Evolutionary conservation across 2,329 filamentous ascomycete genomes (phyloP).

Genomic region (Cryphonectria nitschkei): DNA sequence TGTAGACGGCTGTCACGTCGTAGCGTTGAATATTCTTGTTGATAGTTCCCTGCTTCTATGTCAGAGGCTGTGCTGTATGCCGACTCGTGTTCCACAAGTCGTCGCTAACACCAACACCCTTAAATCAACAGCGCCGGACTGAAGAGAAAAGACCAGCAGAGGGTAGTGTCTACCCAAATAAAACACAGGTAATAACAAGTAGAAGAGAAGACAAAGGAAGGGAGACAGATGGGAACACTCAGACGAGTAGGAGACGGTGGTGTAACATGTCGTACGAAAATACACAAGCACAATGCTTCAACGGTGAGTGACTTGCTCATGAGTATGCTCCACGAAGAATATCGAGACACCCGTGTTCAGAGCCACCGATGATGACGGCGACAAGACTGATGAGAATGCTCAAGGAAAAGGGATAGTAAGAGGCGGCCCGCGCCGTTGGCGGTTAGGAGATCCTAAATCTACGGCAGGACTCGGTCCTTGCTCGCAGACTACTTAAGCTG

Average conservation of each 20-base stretch:
- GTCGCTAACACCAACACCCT: not conserved
- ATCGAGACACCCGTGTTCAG: not conserved
- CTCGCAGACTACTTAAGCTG: not conserved
- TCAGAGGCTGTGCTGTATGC: conserved; percentile 7
- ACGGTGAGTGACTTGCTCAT: not conserved
- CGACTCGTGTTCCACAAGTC: not conserved
- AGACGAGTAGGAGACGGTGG: not conserved
- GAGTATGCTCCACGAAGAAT: not conserved
- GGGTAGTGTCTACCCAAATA: not conserved
- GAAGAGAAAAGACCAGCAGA: not conserved
- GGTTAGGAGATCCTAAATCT: conserved; percentile 10
- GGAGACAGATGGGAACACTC: not conserved
- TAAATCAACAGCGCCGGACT: not conserved
- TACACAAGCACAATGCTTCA: not conserved
- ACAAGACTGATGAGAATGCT: not conserved
- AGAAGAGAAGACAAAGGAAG: not conserved
- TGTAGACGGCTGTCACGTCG: conserved; percentile 63
- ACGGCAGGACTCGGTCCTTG: conserved; percentile 10
- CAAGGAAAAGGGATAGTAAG: not conserved
- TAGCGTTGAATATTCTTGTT: conserved; percentile 57
- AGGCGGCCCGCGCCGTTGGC: conserved; percentile 25
- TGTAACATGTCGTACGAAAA: not conserved
- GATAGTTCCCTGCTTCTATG: conserved; percentile 46
- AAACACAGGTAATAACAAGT: not conserved
- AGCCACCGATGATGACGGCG: too few species aligned